Conservation (phyloP, 208 protist species). For the Lotmaria passim region DNA sequence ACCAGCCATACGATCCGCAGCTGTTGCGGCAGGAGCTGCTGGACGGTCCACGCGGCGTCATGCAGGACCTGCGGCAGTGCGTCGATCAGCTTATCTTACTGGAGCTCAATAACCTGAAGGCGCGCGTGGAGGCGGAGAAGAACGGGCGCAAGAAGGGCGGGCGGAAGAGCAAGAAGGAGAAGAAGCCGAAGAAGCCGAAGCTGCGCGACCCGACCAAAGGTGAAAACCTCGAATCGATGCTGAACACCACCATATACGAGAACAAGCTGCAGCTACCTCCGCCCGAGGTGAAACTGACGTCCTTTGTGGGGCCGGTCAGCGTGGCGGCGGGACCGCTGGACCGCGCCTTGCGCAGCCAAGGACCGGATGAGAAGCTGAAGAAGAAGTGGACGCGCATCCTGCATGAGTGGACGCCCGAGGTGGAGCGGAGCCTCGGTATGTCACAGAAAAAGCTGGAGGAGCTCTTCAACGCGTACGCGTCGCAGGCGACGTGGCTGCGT, state of each 20-base stretch:
- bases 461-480: constrained; percentile 68
- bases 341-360: constrained; percentile 42
- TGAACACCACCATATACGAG: constrained; percentile 80
- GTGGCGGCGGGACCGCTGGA: constrained; percentile 64
- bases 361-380: constrained; percentile 77
- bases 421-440: constrained; percentile 78
- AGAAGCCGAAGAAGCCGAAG: constrained; percentile 81
- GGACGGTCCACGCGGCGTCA: constrained; percentile 86
- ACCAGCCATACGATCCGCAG: constrained; percentile 77
- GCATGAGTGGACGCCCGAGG: constrained; percentile 74
- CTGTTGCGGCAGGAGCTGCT: constrained; percentile 85
- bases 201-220: constrained; percentile 86
- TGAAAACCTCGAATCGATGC: constrained; percentile 80
- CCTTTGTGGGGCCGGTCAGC: constrained; percentile 75
- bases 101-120: constrained; percentile 93
- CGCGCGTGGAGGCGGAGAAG: constrained; percentile 75
- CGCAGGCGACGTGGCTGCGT: constrained; percentile 66
- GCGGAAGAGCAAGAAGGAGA: constrained; percentile 65
- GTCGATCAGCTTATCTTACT: constrained; percentile 93
- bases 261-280: constrained; percentile 86
- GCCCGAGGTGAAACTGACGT: constrained; percentile 41
- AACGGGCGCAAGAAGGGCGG: constrained; percentile 47
- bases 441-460: constrained; percentile 76
- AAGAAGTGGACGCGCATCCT: constrained; percentile 91
- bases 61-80: constrained; percentile 85